Evolutionary conservation across 495 filamentous ascomycete genomes (phyloP), one percentile per base, ranked within the genome.

Genomic region (Choiromyces venosus): DNA sequence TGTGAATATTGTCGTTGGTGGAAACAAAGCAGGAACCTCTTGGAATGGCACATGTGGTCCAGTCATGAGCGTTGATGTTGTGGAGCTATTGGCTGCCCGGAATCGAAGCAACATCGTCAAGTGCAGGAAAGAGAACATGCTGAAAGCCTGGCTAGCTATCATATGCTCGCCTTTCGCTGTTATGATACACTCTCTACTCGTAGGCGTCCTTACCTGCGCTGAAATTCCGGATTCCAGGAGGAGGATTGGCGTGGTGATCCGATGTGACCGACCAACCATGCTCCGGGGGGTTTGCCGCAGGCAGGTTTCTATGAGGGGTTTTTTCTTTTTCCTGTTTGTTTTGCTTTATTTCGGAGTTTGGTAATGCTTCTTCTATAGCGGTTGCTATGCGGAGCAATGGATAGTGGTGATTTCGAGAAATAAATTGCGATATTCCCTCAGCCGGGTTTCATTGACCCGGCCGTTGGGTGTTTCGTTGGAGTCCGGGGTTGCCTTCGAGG

Each of bases 41-140:
- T 33, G 52, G 52, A 61, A 61, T 61, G 25, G 52, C 52, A 33
- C 52, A 61, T 61, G 52, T 61, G 52, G 52, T 33, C 52, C 52
- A 61, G 52, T 61, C 29, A 33, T 29, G 52, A 61, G 29, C 25
- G 25, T 61, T 10, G 52, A 61, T 33, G 25, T 12, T 14, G 4
- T 8, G 3, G 52, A 29, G n/a, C 14, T 18, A 61, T 33, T 29
- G 52, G n/a, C 52, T 61, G 12, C 8, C 8, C 12, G 25, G 52
- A 61, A 33, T 18, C 52, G 52, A 61, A 33, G 6, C 52, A 61
- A 61, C 25, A 25, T 61, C 10, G 12, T 14, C 25, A 29, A 61
- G 52, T 29, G 1, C 52, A 1, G 25, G 52, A 14, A 29, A 16
- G 5, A 16, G 52, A 12, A 4, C 16, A 61, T 3, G 25, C 33